phyloP scores from a whole-genome alignment of 1,284 basidiomycete species.

The Puccinia triticina region DNA sequence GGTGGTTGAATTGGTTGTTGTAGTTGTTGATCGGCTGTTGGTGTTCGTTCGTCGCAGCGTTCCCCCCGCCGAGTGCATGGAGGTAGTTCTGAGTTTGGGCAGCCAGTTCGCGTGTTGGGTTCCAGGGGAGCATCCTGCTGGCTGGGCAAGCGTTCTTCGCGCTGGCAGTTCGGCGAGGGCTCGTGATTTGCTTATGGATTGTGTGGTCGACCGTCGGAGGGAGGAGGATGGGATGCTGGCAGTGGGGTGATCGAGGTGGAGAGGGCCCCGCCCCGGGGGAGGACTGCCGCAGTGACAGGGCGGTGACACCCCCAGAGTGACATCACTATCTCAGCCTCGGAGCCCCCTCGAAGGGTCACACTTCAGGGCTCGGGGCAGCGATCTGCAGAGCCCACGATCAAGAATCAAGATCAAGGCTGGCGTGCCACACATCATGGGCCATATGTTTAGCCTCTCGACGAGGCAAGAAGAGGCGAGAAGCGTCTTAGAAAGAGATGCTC shows the following conservation, averaged over 20 bases:
- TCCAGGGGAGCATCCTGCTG: slow-evolving; percentile 36
- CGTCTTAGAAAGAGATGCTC: too few species aligned
- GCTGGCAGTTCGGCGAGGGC: too few species aligned
- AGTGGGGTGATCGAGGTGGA: background rate
- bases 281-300: background rate
- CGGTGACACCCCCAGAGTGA: background rate
- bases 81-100: slow-evolving; percentile 47
- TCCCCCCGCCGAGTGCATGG: slow-evolving; percentile 28
- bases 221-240: background rate
- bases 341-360: too few species aligned
- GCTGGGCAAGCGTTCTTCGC: background rate
- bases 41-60: background rate
- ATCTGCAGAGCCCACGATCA: too few species aligned
- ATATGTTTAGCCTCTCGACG: too few species aligned
- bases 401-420: too few species aligned
- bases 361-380: too few species aligned
- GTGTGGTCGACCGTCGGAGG: background rate
- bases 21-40: background rate
- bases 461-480: too few species aligned
- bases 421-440: too few species aligned
- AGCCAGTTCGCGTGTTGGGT: slow-evolving; percentile 35
- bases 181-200: background rate
- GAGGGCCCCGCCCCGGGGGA: background rate
- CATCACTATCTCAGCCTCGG: background rate
- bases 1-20: slow-evolving; percentile 10